Conservation (phyloP, 2,329 filamentous ascomycete species). For the Helotiales sp. region DNA sequence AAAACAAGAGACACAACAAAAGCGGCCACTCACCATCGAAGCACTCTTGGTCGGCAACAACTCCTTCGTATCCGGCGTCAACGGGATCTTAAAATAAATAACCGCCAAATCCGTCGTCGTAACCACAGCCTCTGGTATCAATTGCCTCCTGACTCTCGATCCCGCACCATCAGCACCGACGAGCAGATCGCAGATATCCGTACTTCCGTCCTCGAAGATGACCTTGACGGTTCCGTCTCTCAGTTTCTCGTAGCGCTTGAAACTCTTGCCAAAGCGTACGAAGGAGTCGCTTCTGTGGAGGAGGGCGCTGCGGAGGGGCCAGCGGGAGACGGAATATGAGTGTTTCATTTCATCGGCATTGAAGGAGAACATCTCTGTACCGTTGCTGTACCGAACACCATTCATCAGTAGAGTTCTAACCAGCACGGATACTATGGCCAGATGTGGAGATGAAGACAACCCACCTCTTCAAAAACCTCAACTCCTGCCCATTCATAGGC, state of each 20-base stretch:
- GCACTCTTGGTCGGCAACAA: slow-evolving; percentile 31
- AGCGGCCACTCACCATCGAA: slow-evolving; percentile 31
- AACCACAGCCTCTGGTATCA: slow-evolving; percentile 34
- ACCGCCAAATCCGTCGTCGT: slow-evolving; percentile 30
- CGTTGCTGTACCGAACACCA: slow-evolving; percentile 17
- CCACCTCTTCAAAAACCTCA: slow-evolving; percentile 35
- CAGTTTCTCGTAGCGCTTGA: slow-evolving; percentile 38
- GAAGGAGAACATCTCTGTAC: slow-evolving; percentile 35
- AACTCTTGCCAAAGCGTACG: slow-evolving; percentile 43
- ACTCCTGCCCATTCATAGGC: slow-evolving; percentile 34
- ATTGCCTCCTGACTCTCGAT: slow-evolving; percentile 52
- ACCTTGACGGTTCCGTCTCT: slow-evolving; percentile 44
- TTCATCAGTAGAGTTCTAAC: background rate
- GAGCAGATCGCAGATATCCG: slow-evolving; percentile 54
- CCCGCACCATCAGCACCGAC: slow-evolving; percentile 61
- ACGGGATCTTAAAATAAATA: slow-evolving; percentile 41
- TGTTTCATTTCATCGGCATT: slow-evolving; percentile 34
- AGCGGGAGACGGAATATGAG: slow-evolving; percentile 38
- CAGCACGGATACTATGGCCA: too few relatives aligned
- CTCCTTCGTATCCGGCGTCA: slow-evolving; percentile 33
- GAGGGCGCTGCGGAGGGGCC: slow-evolving; percentile 35
- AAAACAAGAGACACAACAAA: background rate
- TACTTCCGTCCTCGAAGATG: slow-evolving; percentile 50
- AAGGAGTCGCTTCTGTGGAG: slow-evolving; percentile 31
- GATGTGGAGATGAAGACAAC: background rate